Evolutionary conservation across 345 rosid species (phyloP), one percentile per base, ranked within the genome.

Genomic region (Noccaea caerulescens): DNA sequence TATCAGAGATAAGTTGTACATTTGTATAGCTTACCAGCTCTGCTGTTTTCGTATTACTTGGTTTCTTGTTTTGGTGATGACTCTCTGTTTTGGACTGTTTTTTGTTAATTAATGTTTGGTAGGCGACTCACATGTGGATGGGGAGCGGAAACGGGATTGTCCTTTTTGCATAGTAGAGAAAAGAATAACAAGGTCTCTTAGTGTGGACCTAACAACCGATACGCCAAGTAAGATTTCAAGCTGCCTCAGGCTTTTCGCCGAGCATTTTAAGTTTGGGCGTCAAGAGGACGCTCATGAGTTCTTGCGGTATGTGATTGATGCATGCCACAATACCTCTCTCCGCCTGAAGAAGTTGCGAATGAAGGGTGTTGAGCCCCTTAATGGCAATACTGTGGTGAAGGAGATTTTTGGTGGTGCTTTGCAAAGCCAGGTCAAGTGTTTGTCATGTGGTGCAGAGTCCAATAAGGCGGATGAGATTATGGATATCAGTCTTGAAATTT

Each of bases 241-340:
- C 59, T 90, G 89, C 59, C 80, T 95, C 62, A 77, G 80, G 73
- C 81, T 86, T 50, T 92, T 83, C 50, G 87, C 96, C 1, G 91
- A 88, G 73, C 87, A 86, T 66, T 90, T 95, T 63, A 82, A 87
- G 75, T 44, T 65, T 16, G 98, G 97, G 43, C 91, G 88, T 46
- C 98, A 92, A 77, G 98, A 95, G 76, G 99, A 95, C 68, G 98
- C 99, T 2, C 97, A 95, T 68, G 99, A 95, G 82, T 95, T 92
- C 71, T 71, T 95, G 62, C 90, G 97, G 0, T 92, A 88, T 68
- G 94, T 95, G 16, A 87, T 95, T 65, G 97, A 95, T 71, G 92
- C 98, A 1, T 95, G 99, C 81, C 97, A 95, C 71, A 90, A 92
- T 69, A 85, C 96, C 5, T 87, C 93, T 66, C 81, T 94, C 61